Evolutionary conservation across 768 basidiomycete genomes (phyloP).

Genomic region (Serpula lacrymans): DNA sequence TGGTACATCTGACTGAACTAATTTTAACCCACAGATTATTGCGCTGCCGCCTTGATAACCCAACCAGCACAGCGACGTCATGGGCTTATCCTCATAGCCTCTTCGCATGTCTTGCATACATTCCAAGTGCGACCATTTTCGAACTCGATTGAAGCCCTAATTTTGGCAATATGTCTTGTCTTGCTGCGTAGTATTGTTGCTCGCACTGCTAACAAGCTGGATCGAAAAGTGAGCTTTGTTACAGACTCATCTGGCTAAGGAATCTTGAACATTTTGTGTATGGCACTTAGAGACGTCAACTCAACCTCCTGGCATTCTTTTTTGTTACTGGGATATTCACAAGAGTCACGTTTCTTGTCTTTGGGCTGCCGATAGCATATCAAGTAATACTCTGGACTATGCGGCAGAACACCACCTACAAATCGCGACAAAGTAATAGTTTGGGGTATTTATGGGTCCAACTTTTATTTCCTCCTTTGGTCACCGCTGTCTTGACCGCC

Average conservation of each 20-base stretch:
- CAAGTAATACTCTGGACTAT: conserved; percentile 17
- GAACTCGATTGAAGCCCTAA: conserved; percentile 32
- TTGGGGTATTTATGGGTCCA: background rate
- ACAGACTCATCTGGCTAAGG: background rate
- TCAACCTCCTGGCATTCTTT: conserved; percentile 24
- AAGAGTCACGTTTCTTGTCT: conserved; percentile 33
- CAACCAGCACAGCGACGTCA: conserved; percentile 14
- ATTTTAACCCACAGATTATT: conserved; percentile 18
- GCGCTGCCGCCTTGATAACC: conserved; percentile 18
- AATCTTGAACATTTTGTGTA: background rate
- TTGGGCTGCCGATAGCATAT: conserved; percentile 28
- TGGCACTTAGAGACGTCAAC: background rate
- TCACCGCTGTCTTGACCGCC: conserved; percentile 14
- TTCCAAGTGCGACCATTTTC: conserved; percentile 40
- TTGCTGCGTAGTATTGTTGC: conserved; percentile 17
- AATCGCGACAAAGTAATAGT: background rate
- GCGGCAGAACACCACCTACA: background rate
- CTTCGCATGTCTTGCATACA: conserved; percentile 34
- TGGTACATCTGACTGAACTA: conserved; percentile 2
- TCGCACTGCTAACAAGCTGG: conserved; percentile 1
- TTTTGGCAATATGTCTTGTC: conserved; percentile 27
- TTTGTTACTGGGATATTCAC: conserved; percentile 29
- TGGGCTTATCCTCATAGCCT: conserved; percentile 27
- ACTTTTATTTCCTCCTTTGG: conserved; percentile 17
- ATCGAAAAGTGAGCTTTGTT: too few species aligned